phyloP scores from a whole-genome alignment of 306 rosid genomes.

The Lagenaria siceraria region DNA sequence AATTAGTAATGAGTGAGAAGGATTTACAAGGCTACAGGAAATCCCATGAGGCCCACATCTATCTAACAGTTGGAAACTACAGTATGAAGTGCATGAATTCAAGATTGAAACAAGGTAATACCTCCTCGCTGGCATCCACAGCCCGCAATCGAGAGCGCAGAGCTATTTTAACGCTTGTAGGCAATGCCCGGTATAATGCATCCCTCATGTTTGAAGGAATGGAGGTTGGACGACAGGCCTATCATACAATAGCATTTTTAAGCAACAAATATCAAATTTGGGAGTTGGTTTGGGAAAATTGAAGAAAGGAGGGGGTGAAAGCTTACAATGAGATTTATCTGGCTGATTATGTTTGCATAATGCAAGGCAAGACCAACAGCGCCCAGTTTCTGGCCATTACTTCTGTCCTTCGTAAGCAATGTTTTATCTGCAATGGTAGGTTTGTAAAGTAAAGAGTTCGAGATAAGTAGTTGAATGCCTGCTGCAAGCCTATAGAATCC shows the following conservation, averaged over 20 bases:
- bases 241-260: neutral
- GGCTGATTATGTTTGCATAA: slow-evolving; percentile 76
- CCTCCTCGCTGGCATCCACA: slow-evolving; percentile 48
- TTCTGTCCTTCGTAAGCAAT: slow-evolving; percentile 9
- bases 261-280: neutral
- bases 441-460: neutral
- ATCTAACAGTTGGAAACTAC: neutral
- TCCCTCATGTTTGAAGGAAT: slow-evolving; percentile 76
- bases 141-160: slow-evolving; percentile 54
- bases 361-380: slow-evolving; percentile 87
- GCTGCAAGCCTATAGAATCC: neutral
- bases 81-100: neutral
- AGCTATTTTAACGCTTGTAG: slow-evolving; percentile 50
- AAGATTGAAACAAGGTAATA: slow-evolving; percentile 9
- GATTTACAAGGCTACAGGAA: neutral
- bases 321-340: slow-evolving; percentile 72
- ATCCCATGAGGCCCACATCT: neutral
- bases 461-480: neutral
- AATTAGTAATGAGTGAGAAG: neutral
- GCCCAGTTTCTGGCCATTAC: slow-evolving; percentile 54
- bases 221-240: slow-evolving; percentile 78
- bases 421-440: slow-evolving; percentile 27
- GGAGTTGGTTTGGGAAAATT: neutral
- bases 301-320: slow-evolving; percentile 1
- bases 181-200: slow-evolving; percentile 67